Evolutionary conservation across 495 filamentous ascomycete species (phyloP), one percentile per base, ranked within the genome.

Genomic region (Geopyxis carbonaria): DNA sequence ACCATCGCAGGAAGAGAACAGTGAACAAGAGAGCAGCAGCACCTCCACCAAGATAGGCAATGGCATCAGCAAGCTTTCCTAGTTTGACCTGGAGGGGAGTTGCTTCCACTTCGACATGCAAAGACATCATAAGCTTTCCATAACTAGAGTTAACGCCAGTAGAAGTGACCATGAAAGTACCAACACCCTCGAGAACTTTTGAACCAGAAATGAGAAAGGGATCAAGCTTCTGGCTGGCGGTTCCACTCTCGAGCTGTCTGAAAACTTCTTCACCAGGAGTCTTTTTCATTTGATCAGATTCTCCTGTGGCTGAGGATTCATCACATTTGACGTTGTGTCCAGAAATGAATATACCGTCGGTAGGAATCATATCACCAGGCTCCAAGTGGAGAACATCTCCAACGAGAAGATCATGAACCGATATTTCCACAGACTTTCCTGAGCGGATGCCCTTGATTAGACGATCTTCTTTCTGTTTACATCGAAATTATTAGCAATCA

Each of bases 81-180:
- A 95, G 68, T 60, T 95, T 95, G 5, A 75, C 77, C 59, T 95
- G 87, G 27, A 95, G 64, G n/a, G 87, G 87, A 7, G 87, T 95
- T 8, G 84, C 82, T 48, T 95, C 86, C 45, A 75, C 75, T 43
- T 89, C 80, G 42, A 92, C 83, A 41, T 78, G 79, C 19, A 94
- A 69, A 32, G 83, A 77, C 82, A 95, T 89, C 69, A 94, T 74
- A 22, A 82, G 93, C 53, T 83, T 87, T 43, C 87, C 87, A 55
- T 86, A 83, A 38, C 72, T 80, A 3, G 86, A 83, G 57, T 93
- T 66, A n/a, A 89, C 64, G 45, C 87, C 87, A 22, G 77, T 80
- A 13, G 83, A 75, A 6, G 87, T 95, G 42, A 89, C 80, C 50
- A 91, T 55, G 56, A 85, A 93, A 2, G 73, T 80, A 0, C 84